A percentile compares a stretch with the other conserved stretches of the same genome.
phyloP scores from a whole-genome alignment of 2,329 filamentous ascomycete species.

The Leptographium radiaticola region DNA sequence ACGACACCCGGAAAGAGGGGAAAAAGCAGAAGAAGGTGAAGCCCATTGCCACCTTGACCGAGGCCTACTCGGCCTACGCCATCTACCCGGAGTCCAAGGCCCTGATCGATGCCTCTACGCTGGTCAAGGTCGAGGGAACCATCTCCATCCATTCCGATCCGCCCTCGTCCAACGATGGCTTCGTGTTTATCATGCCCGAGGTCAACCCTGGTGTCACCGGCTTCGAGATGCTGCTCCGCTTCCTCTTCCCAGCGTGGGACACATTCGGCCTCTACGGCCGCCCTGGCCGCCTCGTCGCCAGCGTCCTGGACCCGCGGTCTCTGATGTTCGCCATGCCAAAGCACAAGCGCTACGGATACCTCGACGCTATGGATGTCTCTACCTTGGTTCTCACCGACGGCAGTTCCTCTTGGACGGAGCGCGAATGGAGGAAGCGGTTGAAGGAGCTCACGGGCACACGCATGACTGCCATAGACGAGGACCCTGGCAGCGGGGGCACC shows the following conservation, averaged over 20 bases:
- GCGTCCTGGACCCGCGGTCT: constrained; percentile 72
- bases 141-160: constrained; percentile 77
- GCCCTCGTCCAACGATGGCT: constrained; percentile 72
- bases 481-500: constrained; percentile 20
- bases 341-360: constrained; percentile 74
- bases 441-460: constrained; percentile 77
- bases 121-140: constrained; percentile 85
- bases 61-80: constrained; percentile 85
- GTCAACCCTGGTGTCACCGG: constrained; percentile 81
- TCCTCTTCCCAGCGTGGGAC: constrained; percentile 88
- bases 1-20: constrained; percentile 58
- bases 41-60: constrained; percentile 82
- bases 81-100: constrained; percentile 93
- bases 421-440: constrained; percentile 77
- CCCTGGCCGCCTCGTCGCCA: constrained; percentile 73
- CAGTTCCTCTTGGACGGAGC: constrained; percentile 66
- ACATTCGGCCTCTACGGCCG: constrained; percentile 85
- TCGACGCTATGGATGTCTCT: constrained; percentile 78
- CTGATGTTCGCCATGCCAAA: constrained; percentile 98
- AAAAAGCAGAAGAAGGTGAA: constrained; percentile 85
- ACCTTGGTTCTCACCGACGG: constrained; percentile 66
- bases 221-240: constrained; percentile 90
- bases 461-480: constrained; percentile 53
- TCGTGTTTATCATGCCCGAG: constrained; percentile 97
- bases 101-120: constrained; percentile 83